Conservation (phyloP, 1,139 yeast genomes). For the Protomyces inundatus region DNA sequence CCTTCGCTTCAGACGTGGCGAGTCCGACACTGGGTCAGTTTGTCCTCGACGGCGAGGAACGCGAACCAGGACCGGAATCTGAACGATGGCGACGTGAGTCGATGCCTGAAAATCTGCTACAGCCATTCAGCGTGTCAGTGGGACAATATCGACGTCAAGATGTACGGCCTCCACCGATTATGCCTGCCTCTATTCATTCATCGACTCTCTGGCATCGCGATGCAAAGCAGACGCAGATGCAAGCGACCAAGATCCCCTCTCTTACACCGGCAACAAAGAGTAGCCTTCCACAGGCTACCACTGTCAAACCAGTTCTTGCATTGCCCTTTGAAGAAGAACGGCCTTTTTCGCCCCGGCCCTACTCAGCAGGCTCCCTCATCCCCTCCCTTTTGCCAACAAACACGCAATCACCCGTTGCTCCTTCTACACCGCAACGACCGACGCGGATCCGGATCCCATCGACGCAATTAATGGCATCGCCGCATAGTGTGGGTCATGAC, state of each 20-base stretch:
- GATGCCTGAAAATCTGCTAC: not conserved
- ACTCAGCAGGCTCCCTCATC: slow-evolving; percentile 5
- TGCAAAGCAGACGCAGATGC: not conserved
- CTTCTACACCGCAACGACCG: not conserved
- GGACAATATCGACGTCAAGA: not conserved
- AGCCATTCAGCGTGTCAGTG: not conserved
- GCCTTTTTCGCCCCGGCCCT: slow-evolving; percentile 15
- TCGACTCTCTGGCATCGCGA: not conserved
- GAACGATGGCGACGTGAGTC: not conserved
- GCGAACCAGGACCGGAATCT: not conserved
- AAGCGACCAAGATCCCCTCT: not conserved
- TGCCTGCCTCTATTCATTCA: too few species aligned
- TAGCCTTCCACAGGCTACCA: not conserved
- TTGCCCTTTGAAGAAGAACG: not conserved
- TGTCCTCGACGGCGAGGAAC: not conserved
- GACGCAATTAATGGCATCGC: too few species aligned
- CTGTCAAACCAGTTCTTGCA: not conserved
- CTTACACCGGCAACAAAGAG: not conserved
- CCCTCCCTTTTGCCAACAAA: not conserved
- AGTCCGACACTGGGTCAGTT: not conserved
- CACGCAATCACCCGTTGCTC: not conserved
- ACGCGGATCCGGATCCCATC: not conserved
- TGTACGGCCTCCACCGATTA: not conserved
- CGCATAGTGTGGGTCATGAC: not conserved
- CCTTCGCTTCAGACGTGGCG: not conserved